Conservation (phyloP, 2,329 filamentous ascomycete species). For the Hymenoscyphus occultus region DNA sequence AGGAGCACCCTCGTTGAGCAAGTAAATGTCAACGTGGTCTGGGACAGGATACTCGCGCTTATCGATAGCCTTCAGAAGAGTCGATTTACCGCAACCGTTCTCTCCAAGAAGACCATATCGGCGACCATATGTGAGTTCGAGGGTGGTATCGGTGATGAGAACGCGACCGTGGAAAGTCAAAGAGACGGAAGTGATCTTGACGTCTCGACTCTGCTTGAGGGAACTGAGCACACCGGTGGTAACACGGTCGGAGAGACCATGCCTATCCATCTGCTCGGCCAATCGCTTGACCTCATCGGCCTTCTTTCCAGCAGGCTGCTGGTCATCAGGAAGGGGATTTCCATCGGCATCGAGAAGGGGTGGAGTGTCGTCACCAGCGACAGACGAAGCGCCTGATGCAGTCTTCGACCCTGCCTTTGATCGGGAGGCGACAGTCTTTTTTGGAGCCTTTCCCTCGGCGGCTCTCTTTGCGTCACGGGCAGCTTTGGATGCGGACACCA, state of each 20-base stretch:
- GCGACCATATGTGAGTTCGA: constrained; percentile 90
- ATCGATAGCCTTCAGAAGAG: constrained; percentile 91
- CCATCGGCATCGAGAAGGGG: constrained; percentile 62
- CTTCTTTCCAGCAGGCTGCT: constrained; percentile 69
- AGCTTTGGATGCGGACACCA: constrained; percentile 69
- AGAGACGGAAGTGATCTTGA: constrained; percentile 92
- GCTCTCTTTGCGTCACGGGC: constrained; percentile 71
- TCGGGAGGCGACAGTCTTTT: constrained; percentile 69
- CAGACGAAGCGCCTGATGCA: constrained; percentile 61
- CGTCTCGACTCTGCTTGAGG: constrained; percentile 79
- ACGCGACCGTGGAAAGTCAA: constrained; percentile 98
- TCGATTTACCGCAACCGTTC: constrained; percentile 99
- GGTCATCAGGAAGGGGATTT: constrained; percentile 49
- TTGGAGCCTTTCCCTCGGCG: constrained; percentile 69
- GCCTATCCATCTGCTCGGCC: constrained; percentile 89
- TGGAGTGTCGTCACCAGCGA: constrained; percentile 65
- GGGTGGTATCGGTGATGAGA: constrained; percentile 86
- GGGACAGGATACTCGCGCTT: constrained; percentile 94
- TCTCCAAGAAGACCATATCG: constrained; percentile 94
- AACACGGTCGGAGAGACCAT: constrained; percentile 94
- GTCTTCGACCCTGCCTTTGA: constrained; percentile 66
- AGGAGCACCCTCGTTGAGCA: constrained; percentile 94
- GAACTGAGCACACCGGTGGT: constrained; percentile 96
- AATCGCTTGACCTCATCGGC: constrained; percentile 81
- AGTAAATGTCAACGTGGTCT: constrained; percentile 95